Base-by-base conservation (phyloP, 1,284 basidiomycete species). In the Leccinum pseudoinsigne region DNA sequence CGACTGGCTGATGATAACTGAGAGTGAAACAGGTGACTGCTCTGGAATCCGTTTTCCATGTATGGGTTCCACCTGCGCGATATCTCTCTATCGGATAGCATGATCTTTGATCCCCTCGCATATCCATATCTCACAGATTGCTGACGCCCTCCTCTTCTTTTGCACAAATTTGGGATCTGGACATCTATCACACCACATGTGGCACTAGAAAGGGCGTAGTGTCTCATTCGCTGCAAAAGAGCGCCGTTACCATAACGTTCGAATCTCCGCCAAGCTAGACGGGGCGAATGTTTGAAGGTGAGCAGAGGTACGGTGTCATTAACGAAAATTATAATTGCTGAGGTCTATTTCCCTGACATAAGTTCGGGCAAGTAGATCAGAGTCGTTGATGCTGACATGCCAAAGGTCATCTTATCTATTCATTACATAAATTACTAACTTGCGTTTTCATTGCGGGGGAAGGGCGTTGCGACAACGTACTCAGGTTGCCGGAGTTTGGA, bases 401-500 rank as follows among this genome's bases (percentile, higher is more conserved):
- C 45, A 47, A 47, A n/a, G n/a, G 18, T 47, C 18, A 47, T 21
- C 8, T n/a, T 47, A 23, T 34, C 28, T 1, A 6, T 28, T 34
- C 26, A 63, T 66, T 62, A 42, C 45, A 18, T 18, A 11, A 66
- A 55, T 62, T 55, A 34, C 34, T 34, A 66, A 36, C 42, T 40
- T 11, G 6, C 42, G 26, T 16, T 40, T 51, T 47, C 42, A 16
- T 51, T 47, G 45, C 34, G 31, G 59, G 45, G 59, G 42, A 55
- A 64, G 60, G 28, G 60, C 59, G 59, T 36, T 34, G 14, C 9
- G 28, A 11, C 3, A 21, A 21, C 36, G 28, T 9, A 38, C 36
- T 45, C 51, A 23, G 9, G 23, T 38, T 36, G 34, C n/a, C 34
- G 36, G 11, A 23, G 42, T 31, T 23, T 40, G 5, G 18, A 21